Evolutionary conservation across 177 flowering plant species (phyloP), one percentile per base, ranked within the genome.

Genomic region (Tripterygium wilfordii): DNA sequence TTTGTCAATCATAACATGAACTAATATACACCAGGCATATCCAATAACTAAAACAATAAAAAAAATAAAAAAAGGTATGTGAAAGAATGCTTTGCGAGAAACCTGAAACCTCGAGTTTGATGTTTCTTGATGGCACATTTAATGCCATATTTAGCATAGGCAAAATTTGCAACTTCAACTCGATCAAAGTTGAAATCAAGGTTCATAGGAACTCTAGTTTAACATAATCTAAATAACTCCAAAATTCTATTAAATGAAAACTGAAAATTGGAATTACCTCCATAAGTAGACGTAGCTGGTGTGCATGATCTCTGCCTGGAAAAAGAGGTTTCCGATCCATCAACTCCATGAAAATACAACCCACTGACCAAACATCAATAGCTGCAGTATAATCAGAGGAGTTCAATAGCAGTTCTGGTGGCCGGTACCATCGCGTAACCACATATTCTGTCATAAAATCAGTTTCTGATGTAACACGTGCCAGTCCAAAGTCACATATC

Each of bases 371-470:
- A 10, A 89, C 83, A 71, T 89, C 97, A 54, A 89, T 89, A 15
- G 97, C 97, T 49, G 94, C 77, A 39, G 91, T 90, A 46, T 90
- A 90, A 56, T 87, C 94, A 24, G 97, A 70, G 29, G 97, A 89
- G 70, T 89, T 87, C 23, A 89, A 57, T 49, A 86, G 62, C 33
- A 89, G 78, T 64, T 89, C 97, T 40, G 97, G 97, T 42, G 97
- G 90, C 44, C 97, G 77, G 51, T 89, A 89, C 97, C 97, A 89
- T 73, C 97, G 78, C 22, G 96, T 87, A 49, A 90, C 97, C 48
- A 90, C 96, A 74, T 90, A 90, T 52, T 90, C 97, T 6, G 97
- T 86, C 97, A 89, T 89, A 45, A 84, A 84, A 68, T 89, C 97
- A 57, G 73, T 83, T 69, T 89, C 95, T 8, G 94, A 87, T 20